Evolutionary conservation across 306 rosid genomes (phyloP).

Genomic region (Sicyos edulis): DNA sequence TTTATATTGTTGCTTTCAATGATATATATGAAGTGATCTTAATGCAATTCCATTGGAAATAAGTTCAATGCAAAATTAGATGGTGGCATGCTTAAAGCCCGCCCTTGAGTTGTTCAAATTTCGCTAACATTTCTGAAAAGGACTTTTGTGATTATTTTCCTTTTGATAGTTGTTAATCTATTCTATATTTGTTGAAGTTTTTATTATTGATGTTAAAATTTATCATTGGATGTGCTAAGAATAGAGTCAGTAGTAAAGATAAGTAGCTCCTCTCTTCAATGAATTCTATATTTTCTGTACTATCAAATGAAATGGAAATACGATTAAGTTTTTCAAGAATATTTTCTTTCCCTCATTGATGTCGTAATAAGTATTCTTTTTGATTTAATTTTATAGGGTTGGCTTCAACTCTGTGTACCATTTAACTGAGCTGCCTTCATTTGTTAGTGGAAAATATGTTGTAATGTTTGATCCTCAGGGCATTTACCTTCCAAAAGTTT

Average conservation of each 20-base stretch:
- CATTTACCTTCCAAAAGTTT: conserved; percentile 77
- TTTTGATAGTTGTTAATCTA: neutral
- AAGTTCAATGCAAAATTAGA: neutral
- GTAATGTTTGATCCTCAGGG: conserved; percentile 97
- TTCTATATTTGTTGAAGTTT: neutral
- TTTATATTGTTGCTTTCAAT: neutral
- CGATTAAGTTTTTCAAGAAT: neutral
- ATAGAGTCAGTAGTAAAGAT: neutral
- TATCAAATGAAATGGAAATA: conserved; percentile 7
- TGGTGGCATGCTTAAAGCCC: neutral
- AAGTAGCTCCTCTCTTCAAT: conserved; percentile 1
- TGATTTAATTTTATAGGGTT: conserved; percentile 46
- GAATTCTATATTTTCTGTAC: neutral
- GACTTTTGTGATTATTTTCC: neutral
- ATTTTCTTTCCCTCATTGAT: neutral
- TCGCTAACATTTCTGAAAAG: neutral
- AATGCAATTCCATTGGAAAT: neutral
- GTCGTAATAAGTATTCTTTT: conserved; percentile 25
- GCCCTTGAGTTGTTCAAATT: neutral
- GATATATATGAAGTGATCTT: neutral
- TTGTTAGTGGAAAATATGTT: conserved; percentile 87
- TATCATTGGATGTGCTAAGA: conserved; percentile 6
- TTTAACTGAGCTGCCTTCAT: conserved; percentile 93
- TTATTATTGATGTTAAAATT: neutral
- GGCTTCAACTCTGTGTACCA: conserved; percentile 99